Evolutionary conservation across 2,329 filamentous ascomycete species (phyloP), one percentile per base, ranked within the genome.

Genomic region (Exophiala sp.): DNA sequence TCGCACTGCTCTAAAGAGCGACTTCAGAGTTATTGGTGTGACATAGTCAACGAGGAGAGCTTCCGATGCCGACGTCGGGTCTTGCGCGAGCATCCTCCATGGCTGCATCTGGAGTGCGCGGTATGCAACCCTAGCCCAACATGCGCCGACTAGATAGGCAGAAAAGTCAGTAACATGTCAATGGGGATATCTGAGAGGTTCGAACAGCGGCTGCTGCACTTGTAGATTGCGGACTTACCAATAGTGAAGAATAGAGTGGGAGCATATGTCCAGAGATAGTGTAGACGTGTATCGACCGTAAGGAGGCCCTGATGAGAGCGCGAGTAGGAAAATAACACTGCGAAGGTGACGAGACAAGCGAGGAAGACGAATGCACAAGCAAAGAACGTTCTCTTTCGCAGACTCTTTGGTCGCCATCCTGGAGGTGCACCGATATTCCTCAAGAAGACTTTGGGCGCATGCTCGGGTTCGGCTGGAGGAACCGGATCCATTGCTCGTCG

Each of bases 261-360:
- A 8, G 21, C 39, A 45, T 51, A 51, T 20, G 48, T 51, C 48
- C 48, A 51, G 6, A 51, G 24, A 18, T 51, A 51, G 20, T 51
- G 40, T 8, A 42, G 39, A 51, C 44, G 21, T 35, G n/a, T 44
- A 24, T 51, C n/a, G 48, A 51, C 38, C 7, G 18, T 45, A 10
- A 29, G 20, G 14, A 45, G 20, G n/a, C 42, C 42, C 11, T 45
- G 18, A 18, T 32, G 5, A 33, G 42, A 29, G 12, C 24, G 20
- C 11, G 42, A 45, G 42, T 29, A 34, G 42, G 20, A 10, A 18
- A 45, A 45, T 11, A 45, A n/a, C 12, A n/a, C 42, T 3, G 42
- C 42, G 14, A 45, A 18, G 12, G 24, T 33, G 3, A 33, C 42
- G 24, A 45, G 16, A 32, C 42, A 45, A 20, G 42, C 42, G 21